Conservation (phyloP, 2,329 filamentous ascomycete genomes). For the Amylocarpus encephaloides region DNA sequence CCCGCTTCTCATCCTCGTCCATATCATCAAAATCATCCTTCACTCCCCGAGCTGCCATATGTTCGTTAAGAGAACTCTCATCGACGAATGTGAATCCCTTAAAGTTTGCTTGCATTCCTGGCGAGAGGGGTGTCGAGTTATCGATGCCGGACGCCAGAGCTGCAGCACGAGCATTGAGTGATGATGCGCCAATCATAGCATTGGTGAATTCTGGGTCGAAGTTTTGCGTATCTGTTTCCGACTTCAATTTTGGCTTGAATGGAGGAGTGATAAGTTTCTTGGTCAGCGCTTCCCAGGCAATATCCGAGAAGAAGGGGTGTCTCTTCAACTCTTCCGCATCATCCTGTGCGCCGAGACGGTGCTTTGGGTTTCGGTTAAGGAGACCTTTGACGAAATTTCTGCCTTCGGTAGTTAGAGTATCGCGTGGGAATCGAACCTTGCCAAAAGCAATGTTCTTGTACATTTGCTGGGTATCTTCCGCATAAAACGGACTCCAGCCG, state of each 20-base stretch:
- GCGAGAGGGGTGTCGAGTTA: slow-evolving; percentile 85
- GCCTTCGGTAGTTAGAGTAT: slow-evolving; percentile 89
- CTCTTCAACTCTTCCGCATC: slow-evolving; percentile 93
- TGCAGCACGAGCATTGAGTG: slow-evolving; percentile 84
- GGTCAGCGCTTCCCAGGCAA: slow-evolving; percentile 82
- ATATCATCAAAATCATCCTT: slow-evolving; percentile 53
- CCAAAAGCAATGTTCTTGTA: slow-evolving; percentile 99
- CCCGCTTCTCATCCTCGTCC: slow-evolving; percentile 51
- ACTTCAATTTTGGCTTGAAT: slow-evolving; percentile 96
- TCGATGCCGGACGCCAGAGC: slow-evolving; percentile 79
- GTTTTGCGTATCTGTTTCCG: slow-evolving; percentile 92
- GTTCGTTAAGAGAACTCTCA: slow-evolving; percentile 86
- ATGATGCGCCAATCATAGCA: slow-evolving; percentile 78
- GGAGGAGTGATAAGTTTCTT: slow-evolving; percentile 93
- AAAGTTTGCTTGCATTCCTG: slow-evolving; percentile 96
- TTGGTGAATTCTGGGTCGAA: slow-evolving; percentile 99
- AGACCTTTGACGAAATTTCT: slow-evolving; percentile 97
- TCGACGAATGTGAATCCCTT: slow-evolving; percentile 99
- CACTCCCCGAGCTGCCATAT: slow-evolving; percentile 52
- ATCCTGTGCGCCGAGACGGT: slow-evolving; percentile 81
- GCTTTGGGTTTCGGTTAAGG: slow-evolving; percentile 93
- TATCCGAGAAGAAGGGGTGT: slow-evolving; percentile 89
- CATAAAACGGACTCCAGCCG: slow-evolving; percentile 98
- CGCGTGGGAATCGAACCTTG: slow-evolving; percentile 92
- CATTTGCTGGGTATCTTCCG: slow-evolving; percentile 99